These are phyloP conservation scores for Zygosaccharomyces pseudorouxii DNA, from an alignment of 805 yeast genomes.

Conservation along the genomic window DNA sequence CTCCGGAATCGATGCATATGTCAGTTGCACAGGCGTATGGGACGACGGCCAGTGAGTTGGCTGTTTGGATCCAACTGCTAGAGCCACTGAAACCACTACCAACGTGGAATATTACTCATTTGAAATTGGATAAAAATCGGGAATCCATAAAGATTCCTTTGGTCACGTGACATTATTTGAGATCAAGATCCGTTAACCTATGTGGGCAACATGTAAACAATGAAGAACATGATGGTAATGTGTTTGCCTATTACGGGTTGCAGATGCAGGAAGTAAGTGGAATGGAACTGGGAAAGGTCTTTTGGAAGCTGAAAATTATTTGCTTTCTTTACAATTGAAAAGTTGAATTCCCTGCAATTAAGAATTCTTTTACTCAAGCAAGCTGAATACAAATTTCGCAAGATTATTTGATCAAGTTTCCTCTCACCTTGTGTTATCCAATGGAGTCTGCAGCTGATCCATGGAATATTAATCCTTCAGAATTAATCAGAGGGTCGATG, in stretches of 20 bases:
- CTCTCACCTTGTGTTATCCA: conserved; percentile 1
- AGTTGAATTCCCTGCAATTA: not conserved
- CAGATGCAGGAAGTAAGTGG: conserved; percentile 1
- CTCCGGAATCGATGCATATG: conserved; percentile 11
- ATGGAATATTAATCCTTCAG: conserved; percentile 22
- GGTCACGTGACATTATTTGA: not conserved
- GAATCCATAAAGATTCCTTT: conserved; percentile 3
- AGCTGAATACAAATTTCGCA: not conserved
- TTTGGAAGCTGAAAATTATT: not conserved
- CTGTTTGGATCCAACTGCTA: not conserved
- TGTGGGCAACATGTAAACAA: conserved; percentile 6
- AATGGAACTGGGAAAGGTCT: not conserved
- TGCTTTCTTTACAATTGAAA: not conserved
- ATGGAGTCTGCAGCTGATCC: conserved; percentile 16
- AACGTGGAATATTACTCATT: not conserved
- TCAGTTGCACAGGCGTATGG: conserved; percentile 11
- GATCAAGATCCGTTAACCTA: conserved; percentile 3
- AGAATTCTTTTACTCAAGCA: not conserved
- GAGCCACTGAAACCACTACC: not conserved
- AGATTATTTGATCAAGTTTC: not conserved
- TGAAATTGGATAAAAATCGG: conserved; percentile 12
- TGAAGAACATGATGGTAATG: conserved; percentile 1
- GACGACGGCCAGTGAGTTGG: not conserved
- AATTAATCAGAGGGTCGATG: conserved; percentile 6
- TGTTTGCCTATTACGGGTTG: conserved; percentile 6